phyloP scores from a whole-genome alignment of 176 grass and related monocot species.

The Bromus sterilis region DNA sequence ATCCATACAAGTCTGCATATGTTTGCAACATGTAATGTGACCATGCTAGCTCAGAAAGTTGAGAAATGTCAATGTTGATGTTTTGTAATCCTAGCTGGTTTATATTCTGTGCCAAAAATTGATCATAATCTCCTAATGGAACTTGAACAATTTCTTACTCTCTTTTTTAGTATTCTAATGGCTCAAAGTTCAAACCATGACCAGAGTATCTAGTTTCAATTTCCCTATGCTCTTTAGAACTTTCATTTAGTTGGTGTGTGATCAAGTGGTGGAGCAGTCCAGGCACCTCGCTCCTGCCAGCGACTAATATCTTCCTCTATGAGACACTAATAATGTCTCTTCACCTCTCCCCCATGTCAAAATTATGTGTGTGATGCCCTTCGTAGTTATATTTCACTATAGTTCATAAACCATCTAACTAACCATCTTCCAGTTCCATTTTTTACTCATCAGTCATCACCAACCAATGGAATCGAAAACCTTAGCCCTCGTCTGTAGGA shows the following conservation, averaged over 20 bases:
- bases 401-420: too few species aligned
- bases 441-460: background rate
- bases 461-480: background rate
- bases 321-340: too few species aligned
- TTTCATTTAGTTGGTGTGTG: background rate
- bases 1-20: background rate
- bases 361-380: too few species aligned
- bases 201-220: background rate
- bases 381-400: too few species aligned
- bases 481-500: background rate
- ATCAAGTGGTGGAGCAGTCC: background rate
- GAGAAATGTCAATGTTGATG: background rate
- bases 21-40: background rate
- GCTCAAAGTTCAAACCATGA: background rate
- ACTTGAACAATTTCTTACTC: background rate
- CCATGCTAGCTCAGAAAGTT: background rate
- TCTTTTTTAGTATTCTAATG: background rate
- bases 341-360: too few species aligned
- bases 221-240: background rate
- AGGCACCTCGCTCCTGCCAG: too few species aligned
- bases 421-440: background rate
- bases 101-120: background rate
- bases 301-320: background rate
- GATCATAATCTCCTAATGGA: background rate
- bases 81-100: background rate